Base-by-base conservation (phyloP, 176 grass and related monocot species). In the Metroxylon sagu region DNA sequence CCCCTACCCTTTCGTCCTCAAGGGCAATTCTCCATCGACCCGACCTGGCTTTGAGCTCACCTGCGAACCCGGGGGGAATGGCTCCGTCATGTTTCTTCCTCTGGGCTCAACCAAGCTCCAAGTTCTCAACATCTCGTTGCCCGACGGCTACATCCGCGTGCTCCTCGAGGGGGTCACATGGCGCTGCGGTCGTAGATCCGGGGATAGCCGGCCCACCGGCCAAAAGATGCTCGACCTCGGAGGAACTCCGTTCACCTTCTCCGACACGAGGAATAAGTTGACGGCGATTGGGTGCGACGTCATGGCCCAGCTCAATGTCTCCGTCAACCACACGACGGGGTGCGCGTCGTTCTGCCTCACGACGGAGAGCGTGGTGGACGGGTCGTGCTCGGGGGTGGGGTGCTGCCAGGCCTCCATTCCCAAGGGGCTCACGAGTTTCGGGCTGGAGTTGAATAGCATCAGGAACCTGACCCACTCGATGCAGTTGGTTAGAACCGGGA, bases 231-330 rank as follows among this genome's bases (percentile, higher is more conserved):
- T 89, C 28, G 77, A 18, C 74, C 78, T 89, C 18, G 39, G 61
- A 14, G 77, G 61, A 48, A 85, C 81, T 17, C 71, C 71, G 10
- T 89, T 79, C 61, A 81, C 77, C 48, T 85, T 78, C 76, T 89
- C 80, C 17, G 39, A 84, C 8, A 35, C 77, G 50, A 77, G 48
- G 49, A 89, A 89, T 69, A 85, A 75, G 62, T 85, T 84, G 59
- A 85, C 61, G 17, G 81, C 52, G 17, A 28, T 89, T 27, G 81
- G 86, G 8, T 89, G 86, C 67, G 67, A 81, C 27, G 30, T 72
- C 69, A 61, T 81, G 57, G 77, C 74, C 52, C 60, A 70, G 23
- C 52, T 86, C 14, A 26, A 3, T 0, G 4, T 4, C 6, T 16
- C 15, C 48, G 3, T 17, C 4, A 31, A 14, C 3, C 60, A 74